These are phyloP conservation scores for Podospora pseudoanserina DNA, from an alignment of 495 filamentous ascomycete genomes.

Conservation along the genomic window DNA sequence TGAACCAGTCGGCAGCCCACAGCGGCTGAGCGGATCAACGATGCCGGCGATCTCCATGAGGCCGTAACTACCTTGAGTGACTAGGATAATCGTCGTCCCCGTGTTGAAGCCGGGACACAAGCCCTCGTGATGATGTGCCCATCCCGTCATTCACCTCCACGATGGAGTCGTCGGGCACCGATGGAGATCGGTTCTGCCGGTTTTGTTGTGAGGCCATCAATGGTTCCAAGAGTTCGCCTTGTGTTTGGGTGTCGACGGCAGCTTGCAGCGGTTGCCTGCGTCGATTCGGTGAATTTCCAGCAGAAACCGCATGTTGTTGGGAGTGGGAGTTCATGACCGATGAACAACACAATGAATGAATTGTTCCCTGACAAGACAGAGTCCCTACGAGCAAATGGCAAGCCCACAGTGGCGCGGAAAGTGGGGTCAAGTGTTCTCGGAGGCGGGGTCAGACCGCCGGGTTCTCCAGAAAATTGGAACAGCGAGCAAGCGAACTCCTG, in stretches of 20 bases:
- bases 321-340: not conserved
- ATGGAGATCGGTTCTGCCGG: not conserved
- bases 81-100: not conserved
- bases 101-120: not conserved
- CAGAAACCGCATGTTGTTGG: not conserved
- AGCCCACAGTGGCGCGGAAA: not conserved
- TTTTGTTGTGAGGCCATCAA: constrained; percentile 4
- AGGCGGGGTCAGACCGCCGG: constrained; percentile 16
- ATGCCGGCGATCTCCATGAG: constrained; percentile 2
- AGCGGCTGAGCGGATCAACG: constrained; percentile 18
- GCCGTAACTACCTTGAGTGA: not conserved
- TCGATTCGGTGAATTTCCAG: not conserved
- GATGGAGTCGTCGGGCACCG: not conserved
- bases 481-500: constrained; percentile 2
- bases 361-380: not conserved
- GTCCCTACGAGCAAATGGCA: not conserved
- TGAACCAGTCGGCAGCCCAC: constrained; percentile 17
- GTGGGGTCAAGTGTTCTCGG: constrained; percentile 1
- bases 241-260: constrained; percentile 6
- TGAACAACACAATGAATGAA: not conserved
- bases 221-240: constrained; percentile 5
- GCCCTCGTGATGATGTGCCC: not conserved
- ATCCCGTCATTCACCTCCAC: not conserved
- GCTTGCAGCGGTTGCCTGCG: not conserved
- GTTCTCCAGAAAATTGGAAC: constrained; percentile 9